phyloP scores from a whole-genome alignment of 257 asterid species.

The Nicotiana tabacum region DNA sequence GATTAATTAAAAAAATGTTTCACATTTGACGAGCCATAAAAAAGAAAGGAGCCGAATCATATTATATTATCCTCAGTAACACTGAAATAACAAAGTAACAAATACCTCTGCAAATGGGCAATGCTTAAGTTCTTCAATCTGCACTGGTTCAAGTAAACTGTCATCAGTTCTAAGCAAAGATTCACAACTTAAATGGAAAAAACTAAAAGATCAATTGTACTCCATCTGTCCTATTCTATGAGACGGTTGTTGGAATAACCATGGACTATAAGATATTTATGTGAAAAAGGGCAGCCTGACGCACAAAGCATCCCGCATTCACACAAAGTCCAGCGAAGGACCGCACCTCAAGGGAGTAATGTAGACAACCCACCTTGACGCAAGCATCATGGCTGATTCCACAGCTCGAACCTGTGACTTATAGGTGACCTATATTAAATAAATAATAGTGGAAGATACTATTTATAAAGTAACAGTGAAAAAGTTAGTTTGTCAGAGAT shows the following conservation, averaged over 20 bases:
- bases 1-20: neutral
- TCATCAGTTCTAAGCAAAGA: neutral
- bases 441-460: neutral
- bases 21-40: neutral
- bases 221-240: neutral
- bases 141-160: slow-evolving; percentile 19
- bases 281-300: neutral
- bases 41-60: neutral
- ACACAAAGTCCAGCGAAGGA: too few species aligned
- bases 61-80: neutral
- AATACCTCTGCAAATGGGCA: slow-evolving; percentile 78
- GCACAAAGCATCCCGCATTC: too few species aligned
- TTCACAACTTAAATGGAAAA: neutral
- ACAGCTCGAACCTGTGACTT: too few species aligned
- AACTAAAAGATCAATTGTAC: neutral
- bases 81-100: neutral
- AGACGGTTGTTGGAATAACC: neutral
- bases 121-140: slow-evolving; percentile 83
- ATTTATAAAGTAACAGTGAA: neutral
- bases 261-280: neutral
- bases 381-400: too few species aligned
- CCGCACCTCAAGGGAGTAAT: too few species aligned
- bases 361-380: too few species aligned
- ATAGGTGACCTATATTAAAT: neutral
- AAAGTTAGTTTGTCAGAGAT: neutral